These are phyloP conservation scores for Aphanomyces invadans DNA, from an alignment of 352 stramenopile genomes.

Conservation along the genomic window DNA sequence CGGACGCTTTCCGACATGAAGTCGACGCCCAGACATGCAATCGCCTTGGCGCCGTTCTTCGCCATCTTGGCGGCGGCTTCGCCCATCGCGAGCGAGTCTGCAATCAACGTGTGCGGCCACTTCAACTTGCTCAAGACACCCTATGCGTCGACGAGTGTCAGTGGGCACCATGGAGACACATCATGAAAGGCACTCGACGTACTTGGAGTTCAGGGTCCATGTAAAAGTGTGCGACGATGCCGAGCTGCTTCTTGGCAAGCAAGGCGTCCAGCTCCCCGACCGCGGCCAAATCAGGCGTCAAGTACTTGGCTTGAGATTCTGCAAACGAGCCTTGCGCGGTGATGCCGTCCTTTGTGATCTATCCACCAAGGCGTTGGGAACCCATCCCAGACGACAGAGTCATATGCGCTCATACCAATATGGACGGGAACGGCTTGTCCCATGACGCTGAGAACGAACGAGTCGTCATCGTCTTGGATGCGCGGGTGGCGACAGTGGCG, in stretches of 20 bases:
- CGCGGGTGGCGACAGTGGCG: background rate
- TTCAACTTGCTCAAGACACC: constrained; percentile 72
- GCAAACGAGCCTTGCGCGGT: constrained; percentile 83
- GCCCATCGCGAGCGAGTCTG: constrained; percentile 96
- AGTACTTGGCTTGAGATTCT: constrained; percentile 80
- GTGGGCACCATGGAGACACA: background rate
- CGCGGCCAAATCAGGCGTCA: constrained; percentile 73
- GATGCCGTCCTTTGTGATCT: constrained; percentile 69
- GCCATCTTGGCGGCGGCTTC: constrained; percentile 95
- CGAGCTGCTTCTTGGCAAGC: constrained; percentile 89
- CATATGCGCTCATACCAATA: constrained; percentile 44
- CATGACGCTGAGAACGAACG: constrained; percentile 28
- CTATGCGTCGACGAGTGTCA: constrained; percentile 16
- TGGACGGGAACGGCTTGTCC: constrained; percentile 70
- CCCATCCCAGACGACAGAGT: background rate
- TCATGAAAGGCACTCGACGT: constrained; percentile 27
- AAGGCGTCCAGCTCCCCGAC: constrained; percentile 83
- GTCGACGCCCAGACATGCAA: constrained; percentile 94
- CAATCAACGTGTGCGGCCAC: constrained; percentile 90
- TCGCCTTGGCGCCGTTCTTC: constrained; percentile 72
- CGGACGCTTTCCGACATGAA: constrained; percentile 97
- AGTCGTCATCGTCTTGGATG: background rate
- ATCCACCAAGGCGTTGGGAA: background rate
- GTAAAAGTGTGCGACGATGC: constrained; percentile 97
- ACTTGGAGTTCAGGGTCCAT: constrained; percentile 97